Conservation (phyloP, 2,329 filamentous ascomycete genomes). For the Allantophomopsis cytisporea region DNA sequence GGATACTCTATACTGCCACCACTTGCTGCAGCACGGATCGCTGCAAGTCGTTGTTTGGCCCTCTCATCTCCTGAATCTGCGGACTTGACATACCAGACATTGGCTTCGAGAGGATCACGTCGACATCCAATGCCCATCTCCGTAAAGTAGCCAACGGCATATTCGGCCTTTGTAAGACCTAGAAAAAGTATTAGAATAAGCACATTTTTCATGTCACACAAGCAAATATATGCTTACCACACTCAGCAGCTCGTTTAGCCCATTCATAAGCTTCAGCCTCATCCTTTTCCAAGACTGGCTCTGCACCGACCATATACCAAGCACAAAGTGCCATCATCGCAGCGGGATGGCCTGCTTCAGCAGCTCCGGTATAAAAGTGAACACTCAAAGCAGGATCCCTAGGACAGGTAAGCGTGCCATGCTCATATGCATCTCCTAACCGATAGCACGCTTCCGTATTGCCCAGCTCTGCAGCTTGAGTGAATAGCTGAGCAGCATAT, state of each 20-base stretch:
- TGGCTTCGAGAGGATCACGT: constrained; percentile 87
- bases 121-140: constrained; percentile 97
- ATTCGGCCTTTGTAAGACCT: constrained; percentile 55
- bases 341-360: constrained; percentile 66
- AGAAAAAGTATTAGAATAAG: constrained; percentile 3
- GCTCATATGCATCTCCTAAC: constrained; percentile 94
- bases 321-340: constrained; percentile 98
- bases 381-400: constrained; percentile 86
- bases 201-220: not conserved
- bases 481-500: constrained; percentile 89
- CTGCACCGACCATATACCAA: constrained; percentile 95
- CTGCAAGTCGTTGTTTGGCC: constrained; percentile 73
- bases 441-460: constrained; percentile 77
- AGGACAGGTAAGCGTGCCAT: constrained; percentile 76
- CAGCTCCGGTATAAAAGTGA: constrained; percentile 92
- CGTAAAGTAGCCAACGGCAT: constrained; percentile 91
- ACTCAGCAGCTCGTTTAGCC: constrained; percentile 75
- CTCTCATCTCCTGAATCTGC: constrained; percentile 85
- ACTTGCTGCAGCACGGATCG: constrained; percentile 72
- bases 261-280: constrained; percentile 95
- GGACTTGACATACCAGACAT: constrained; percentile 96
- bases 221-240: constrained; percentile 44
- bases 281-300: constrained; percentile 84
- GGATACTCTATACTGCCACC: constrained; percentile 18
- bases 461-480: constrained; percentile 83